Evolutionary conservation across 2,329 filamentous ascomycete genomes (phyloP), one percentile per base, ranked within the genome.

Genomic region (Emericellopsis atlantica): DNA sequence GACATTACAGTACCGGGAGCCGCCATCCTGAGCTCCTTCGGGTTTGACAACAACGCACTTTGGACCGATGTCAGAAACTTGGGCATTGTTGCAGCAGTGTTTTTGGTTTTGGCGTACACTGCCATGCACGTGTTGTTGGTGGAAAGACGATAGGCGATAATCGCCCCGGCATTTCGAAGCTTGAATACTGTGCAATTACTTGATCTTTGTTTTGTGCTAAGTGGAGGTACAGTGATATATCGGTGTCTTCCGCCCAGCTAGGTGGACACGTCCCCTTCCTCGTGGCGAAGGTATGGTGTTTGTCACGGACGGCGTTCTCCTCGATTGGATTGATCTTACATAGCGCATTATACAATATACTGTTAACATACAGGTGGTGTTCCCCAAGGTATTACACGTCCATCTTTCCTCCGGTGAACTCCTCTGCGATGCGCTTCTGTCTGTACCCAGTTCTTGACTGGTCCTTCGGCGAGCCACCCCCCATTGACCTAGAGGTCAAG

Each of bases 1-100:
- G 88, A 96, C 54, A 98, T 98, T 47, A 90, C 92, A 40, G 88
- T 98, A 0, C 92, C 92, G 0, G 92, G 92, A 29, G 88, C 90
- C 1, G 86, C 88, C 0, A 98, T 98, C 49, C 65, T 98, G 42
- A 94, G 85, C 60, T 87, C 84, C 0, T 98, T 98, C 59, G 92
- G 92, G 1, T 98, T 98, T 59, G 74, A 95, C 55, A 93, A 89
- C 23, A 69, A 79, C 45, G 87, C 86, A 0, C 71, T 95, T 43
- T 95, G 88, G 89, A 65, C 66, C 36, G 92, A 98, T 59, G 78
- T 92, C 22, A 67, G 83, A 40, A 89, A 86, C 37, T 65, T 98
- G 12, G 87, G 76, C 6, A 69, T 92, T 10, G 93, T 95, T 60
- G 87, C 83, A 2, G 81, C 74, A 1, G 72, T 76, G 1, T 98